These are phyloP conservation scores for Arthrobotrys megalospora DNA, from an alignment of 2,329 filamentous ascomycete genomes.

Conservation along the genomic window DNA sequence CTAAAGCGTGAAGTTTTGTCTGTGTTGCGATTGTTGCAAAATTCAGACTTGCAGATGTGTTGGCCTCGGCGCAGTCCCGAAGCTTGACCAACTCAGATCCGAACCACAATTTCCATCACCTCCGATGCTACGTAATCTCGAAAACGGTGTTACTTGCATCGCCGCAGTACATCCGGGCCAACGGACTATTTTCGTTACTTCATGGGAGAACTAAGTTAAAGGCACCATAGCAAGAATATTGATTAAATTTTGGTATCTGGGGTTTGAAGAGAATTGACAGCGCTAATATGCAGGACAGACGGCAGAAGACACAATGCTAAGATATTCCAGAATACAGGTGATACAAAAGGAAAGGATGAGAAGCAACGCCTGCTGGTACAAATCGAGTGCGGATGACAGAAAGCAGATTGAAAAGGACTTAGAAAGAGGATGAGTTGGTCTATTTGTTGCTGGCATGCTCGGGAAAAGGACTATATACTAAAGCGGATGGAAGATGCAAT, in stretches of 20 bases:
- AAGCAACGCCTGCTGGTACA: slow-evolving; percentile 19
- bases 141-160: too few species aligned
- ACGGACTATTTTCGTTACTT: too few species aligned
- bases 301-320: slow-evolving; percentile 13
- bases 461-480: slow-evolving; percentile 7
- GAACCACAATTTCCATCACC: too few species aligned
- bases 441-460: slow-evolving; percentile 4
- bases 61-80: not conserved
- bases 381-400: slow-evolving; percentile 13
- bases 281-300: slow-evolving; percentile 55
- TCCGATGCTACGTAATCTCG: too few species aligned
- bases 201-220: not conserved
- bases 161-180: too few species aligned
- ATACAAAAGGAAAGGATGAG: not conserved
- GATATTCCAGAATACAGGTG: slow-evolving; percentile 11
- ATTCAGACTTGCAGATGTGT: not conserved
- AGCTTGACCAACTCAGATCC: too few species aligned
- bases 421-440: slow-evolving; percentile 1
- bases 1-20: not conserved
- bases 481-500: slow-evolving; percentile 10
- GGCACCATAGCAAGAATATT: not conserved
- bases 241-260: slow-evolving; percentile 29
- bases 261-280: slow-evolving; percentile 25
- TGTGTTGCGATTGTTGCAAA: slow-evolving; percentile 2
- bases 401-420: slow-evolving; percentile 3